A percentile compares a stretch with the other conserved stretches of the same genome.
These are phyloP conservation scores for Colletotrichum graminicola DNA, from an alignment of 2,329 filamentous ascomycete genomes.

Conservation along the genomic window DNA sequence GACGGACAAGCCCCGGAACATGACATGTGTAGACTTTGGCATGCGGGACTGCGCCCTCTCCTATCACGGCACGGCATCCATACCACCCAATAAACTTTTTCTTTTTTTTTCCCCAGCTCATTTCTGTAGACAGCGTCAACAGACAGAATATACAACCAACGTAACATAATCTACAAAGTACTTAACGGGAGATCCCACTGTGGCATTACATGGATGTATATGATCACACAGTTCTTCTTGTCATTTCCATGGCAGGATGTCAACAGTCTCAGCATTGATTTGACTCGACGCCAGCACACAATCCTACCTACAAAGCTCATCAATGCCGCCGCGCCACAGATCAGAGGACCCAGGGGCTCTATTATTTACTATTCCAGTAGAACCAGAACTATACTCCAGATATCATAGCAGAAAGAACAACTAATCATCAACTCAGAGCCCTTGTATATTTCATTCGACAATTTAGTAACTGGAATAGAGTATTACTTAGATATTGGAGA, in stretches of 20 bases:
- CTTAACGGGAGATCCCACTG: background rate
- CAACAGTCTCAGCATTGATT: background rate
- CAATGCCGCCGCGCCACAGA: background rate
- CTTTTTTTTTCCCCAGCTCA: too few species aligned
- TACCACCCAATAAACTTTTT: too few species aligned
- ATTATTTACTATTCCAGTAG: background rate
- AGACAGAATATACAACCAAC: background rate
- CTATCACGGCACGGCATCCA: background rate
- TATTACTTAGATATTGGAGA: background rate
- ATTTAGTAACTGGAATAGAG: too few species aligned
- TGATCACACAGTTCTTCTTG: background rate
- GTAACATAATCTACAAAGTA: too few species aligned
- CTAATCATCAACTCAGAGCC: slow-evolving; percentile 44
- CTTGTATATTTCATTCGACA: slow-evolving; percentile 14
- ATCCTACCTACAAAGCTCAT: background rate
- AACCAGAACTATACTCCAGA: background rate
- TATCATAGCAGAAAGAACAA: slow-evolving; percentile 5
- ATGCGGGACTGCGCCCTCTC: background rate
- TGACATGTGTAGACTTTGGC: background rate
- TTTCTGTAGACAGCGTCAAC: too few species aligned
- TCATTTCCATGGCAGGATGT: too few species aligned
- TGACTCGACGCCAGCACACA: background rate
- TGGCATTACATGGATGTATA: background rate
- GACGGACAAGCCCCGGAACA: background rate
- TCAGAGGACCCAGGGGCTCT: too few species aligned